A percentile compares a stretch with the other conserved stretches of the same genome.
These are phyloP conservation scores for Wickerhamiella musiphila DNA, from an alignment of 805 yeast species.

Conservation along the genomic window DNA sequence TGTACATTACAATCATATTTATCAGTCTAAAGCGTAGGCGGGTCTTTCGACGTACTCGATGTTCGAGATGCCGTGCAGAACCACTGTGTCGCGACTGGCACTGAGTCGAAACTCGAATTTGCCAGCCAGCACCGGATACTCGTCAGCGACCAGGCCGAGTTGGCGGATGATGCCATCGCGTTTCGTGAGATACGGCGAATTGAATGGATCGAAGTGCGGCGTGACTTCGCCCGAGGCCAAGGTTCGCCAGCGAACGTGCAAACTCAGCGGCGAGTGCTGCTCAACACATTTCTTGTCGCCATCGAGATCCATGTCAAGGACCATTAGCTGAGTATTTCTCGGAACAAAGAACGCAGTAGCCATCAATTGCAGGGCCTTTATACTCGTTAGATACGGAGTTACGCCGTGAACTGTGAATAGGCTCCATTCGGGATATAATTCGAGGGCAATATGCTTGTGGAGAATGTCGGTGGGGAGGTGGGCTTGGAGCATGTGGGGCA, in stretches of 20 bases:
- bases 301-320: conserved; percentile 10
- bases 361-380: conserved; percentile 17
- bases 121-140: conserved; percentile 22
- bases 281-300: conserved; percentile 6
- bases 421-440: conserved; percentile 19
- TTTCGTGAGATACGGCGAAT: conserved; percentile 2
- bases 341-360: conserved; percentile 18
- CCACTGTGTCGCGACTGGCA: conserved; percentile 13
- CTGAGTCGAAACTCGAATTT: conserved; percentile 21
- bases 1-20: not conserved
- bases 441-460: conserved; percentile 16
- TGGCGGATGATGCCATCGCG: conserved; percentile 15
- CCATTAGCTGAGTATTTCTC: conserved; percentile 13
- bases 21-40: conserved; percentile 2
- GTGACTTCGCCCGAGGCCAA: conserved; percentile 6
- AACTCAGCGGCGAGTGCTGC: too few relatives aligned
- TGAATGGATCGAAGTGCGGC: conserved; percentile 3
- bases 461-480: conserved; percentile 16
- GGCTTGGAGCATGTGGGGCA: conserved; percentile 16
- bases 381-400: conserved; percentile 15
- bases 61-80: conserved; percentile 19
- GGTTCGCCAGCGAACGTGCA: conserved; percentile 14
- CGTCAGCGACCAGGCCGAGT: conserved; percentile 19
- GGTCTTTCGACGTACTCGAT: conserved; percentile 21
- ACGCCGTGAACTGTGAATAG: conserved; percentile 17